These are phyloP conservation scores for Diplodia sapinea DNA, from an alignment of 2,329 filamentous ascomycete genomes.

Conservation along the genomic window DNA sequence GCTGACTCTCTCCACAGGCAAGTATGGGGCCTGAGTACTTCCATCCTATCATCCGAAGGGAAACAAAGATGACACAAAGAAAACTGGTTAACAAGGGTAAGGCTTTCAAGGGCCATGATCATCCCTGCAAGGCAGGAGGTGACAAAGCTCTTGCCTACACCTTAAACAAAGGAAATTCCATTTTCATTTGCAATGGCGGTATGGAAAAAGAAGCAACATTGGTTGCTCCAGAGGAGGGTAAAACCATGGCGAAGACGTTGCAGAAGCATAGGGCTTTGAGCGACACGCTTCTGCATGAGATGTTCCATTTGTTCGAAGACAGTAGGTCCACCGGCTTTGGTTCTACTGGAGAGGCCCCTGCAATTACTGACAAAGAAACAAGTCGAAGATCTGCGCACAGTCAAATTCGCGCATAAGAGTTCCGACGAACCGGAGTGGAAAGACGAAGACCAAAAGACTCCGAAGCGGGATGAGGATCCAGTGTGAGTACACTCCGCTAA, in stretches of 20 bases:
- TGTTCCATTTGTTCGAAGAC: neutral
- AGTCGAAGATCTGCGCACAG: neutral
- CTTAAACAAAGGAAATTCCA: neutral
- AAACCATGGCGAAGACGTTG: neutral
- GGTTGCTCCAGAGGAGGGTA: neutral
- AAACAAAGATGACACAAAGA: neutral
- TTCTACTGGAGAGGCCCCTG: no score
- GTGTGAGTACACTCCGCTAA: no score
- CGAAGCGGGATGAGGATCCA: neutral
- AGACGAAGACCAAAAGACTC: neutral
- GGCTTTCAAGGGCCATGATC: neutral
- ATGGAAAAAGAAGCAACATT: neutral
- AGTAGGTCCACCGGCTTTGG: no score
- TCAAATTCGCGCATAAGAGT: neutral
- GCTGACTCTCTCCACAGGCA: neutral
- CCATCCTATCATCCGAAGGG: neutral
- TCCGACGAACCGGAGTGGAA: neutral
- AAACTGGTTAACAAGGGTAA: neutral
- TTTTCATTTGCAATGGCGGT: neutral
- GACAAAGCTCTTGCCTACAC: neutral
- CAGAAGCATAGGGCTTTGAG: neutral
- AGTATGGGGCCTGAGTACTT: neutral
- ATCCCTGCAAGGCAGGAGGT: neutral
- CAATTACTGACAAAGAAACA: no score
- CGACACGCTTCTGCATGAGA: conserved; percentile 1